Evolutionary conservation across 2,329 filamentous ascomycete genomes (phyloP).

Genomic region (Pseudogymnoascus sp.): DNA sequence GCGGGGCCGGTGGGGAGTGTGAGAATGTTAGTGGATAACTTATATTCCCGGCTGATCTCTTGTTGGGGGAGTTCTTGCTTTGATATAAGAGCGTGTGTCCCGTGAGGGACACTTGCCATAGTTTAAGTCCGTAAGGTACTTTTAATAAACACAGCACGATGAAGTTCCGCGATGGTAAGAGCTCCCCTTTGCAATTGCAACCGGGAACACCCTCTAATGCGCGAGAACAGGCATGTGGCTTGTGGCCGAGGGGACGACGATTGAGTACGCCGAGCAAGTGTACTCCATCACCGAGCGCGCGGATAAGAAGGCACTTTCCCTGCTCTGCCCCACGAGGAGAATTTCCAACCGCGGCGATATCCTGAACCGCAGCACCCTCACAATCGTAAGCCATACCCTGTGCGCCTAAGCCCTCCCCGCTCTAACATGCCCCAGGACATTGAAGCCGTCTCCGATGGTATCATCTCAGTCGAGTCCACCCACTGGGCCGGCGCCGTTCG

Average conservation of each 20-base stretch:
- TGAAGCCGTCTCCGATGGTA: conserved; percentile 48
- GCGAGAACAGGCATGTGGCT: conserved; percentile 51
- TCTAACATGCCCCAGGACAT: conserved; percentile 36
- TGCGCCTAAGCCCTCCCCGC: not conserved
- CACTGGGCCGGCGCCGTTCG: conserved; percentile 48
- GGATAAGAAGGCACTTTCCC: conserved; percentile 41
- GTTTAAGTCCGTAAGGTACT: not conserved
- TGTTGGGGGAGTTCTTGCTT: not conserved
- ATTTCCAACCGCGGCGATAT: conserved; percentile 47
- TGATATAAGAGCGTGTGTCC: conserved; percentile 8
- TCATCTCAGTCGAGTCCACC: conserved; percentile 51
- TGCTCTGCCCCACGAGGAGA: conserved; percentile 51
- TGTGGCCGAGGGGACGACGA: conserved; percentile 48
- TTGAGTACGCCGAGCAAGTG: conserved; percentile 60
- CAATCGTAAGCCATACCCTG: conserved; percentile 32
- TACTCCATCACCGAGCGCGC: conserved; percentile 39
- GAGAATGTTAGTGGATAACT: conserved; percentile 2
- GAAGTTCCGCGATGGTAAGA: conserved; percentile 52
- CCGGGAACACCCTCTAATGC: not conserved
- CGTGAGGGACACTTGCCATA: not conserved
- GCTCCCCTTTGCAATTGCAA: not conserved
- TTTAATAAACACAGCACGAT: conserved; percentile 29
- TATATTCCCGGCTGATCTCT: not conserved
- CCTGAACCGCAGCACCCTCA: conserved; percentile 47
- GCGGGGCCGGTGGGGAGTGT: conserved; percentile 4